Evolutionary conservation across 306 rosid genomes (phyloP).

Genomic region (Corylus heterophylla): DNA sequence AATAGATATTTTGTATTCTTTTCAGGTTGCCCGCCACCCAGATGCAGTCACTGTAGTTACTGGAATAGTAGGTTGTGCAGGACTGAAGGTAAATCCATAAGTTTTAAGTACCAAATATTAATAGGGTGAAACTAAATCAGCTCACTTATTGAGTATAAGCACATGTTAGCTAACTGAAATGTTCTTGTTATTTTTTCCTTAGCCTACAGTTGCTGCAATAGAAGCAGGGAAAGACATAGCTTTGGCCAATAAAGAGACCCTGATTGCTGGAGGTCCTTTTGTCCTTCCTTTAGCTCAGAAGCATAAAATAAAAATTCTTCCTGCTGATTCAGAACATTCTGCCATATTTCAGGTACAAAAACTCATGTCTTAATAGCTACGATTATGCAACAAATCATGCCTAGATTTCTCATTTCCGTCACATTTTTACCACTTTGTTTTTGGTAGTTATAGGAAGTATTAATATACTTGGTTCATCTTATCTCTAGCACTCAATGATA

Average conservation of each 20-base stretch:
- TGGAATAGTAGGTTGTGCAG: constrained; percentile 99
- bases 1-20: constrained; percentile 30
- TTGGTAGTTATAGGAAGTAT: background rate
- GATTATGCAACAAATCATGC: constrained; percentile 13
- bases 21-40: constrained; percentile 96
- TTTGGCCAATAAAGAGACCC: constrained; percentile 95
- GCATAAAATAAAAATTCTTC: constrained; percentile 92
- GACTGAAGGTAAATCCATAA: constrained; percentile 69
- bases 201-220: constrained; percentile 99
- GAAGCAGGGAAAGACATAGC: constrained; percentile 99
- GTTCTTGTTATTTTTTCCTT: constrained; percentile 33
- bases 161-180: constrained; percentile 37
- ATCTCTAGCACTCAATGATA: constrained; percentile 8
- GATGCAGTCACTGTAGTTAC: constrained; percentile 92
- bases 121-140: background rate
- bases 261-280: constrained; percentile 99
- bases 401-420: constrained; percentile 2
- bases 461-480: background rate
- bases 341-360: constrained; percentile 92
- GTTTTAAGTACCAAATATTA: background rate
- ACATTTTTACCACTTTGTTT: background rate
- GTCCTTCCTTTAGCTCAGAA: constrained; percentile 97
- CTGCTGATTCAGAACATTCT: constrained; percentile 99
- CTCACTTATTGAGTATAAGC: constrained; percentile 1
- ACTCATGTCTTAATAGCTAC: background rate